Evolutionary conservation across 768 basidiomycete species (phyloP).

Genomic region (Ramaria rubella): DNA sequence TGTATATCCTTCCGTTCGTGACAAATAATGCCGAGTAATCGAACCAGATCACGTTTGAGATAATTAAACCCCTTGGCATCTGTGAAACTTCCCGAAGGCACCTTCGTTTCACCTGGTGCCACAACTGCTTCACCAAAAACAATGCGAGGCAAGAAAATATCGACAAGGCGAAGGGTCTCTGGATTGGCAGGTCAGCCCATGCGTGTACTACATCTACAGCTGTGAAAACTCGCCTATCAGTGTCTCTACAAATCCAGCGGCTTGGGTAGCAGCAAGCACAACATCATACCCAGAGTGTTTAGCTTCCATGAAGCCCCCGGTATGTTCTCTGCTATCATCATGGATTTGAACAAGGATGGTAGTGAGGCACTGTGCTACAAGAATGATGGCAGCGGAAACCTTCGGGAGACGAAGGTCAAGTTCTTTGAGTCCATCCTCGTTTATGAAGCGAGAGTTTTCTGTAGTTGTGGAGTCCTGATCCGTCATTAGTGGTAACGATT

Average conservation of each 20-base stretch:
- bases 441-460: background rate
- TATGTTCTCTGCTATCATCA: slow-evolving; percentile 20
- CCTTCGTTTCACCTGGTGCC: slow-evolving; percentile 5
- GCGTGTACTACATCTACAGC: background rate
- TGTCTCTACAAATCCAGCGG: slow-evolving; percentile 45
- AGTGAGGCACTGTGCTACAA: slow-evolving; percentile 70
- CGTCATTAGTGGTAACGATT: background rate
- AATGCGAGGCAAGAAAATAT: slow-evolving; percentile 78
- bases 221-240: slow-evolving; percentile 45
- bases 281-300: background rate
- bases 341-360: slow-evolving; percentile 54
- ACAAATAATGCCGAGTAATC: slow-evolving; percentile 72
- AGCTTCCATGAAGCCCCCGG: background rate
- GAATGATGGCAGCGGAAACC: slow-evolving; percentile 71
- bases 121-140: slow-evolving; percentile 64
- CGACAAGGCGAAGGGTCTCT: slow-evolving; percentile 73
- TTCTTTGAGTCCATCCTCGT: slow-evolving; percentile 29
- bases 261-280: slow-evolving; percentile 17
- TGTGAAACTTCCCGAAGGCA: slow-evolving; percentile 10
- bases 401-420: slow-evolving; percentile 70
- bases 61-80: slow-evolving; percentile 66
- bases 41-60: slow-evolving; percentile 86
- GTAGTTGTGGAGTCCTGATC: background rate
- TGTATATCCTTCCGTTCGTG: slow-evolving; percentile 61
- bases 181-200: slow-evolving; percentile 6